Conservation (phyloP, 2,329 filamentous ascomycete genomes). For the Monosporascus sp. region DNA sequence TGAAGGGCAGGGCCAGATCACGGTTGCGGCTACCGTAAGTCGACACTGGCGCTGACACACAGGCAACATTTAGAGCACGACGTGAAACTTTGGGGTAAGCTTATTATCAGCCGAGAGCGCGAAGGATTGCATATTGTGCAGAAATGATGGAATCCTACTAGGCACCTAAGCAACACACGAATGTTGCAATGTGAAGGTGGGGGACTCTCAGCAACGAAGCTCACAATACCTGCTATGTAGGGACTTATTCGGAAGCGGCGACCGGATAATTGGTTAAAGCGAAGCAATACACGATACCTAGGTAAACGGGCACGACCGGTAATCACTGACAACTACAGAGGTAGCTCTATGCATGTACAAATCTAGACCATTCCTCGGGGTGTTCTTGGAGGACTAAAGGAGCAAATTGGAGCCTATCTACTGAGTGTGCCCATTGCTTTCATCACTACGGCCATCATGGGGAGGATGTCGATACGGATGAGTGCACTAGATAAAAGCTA, state of each 20-base stretch:
- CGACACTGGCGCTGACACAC: not conserved
- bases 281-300: not conserved
- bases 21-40: no score
- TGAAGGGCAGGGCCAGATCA: not conserved
- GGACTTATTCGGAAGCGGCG: not conserved
- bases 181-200: no score
- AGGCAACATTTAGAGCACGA: not conserved
- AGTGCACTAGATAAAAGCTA: no score
- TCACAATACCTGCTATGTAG: no score
- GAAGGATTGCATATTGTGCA: not conserved
- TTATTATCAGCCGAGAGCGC: not conserved
- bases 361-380: slow-evolving; percentile 12
- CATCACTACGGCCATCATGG: no score
- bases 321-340: no score
- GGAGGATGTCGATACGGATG: no score
- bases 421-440: no score
- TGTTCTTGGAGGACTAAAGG: slow-evolving; percentile 2
- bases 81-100: not conserved
- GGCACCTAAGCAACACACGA: not conserved
- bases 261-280: not conserved
- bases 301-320: not conserved
- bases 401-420: not conserved
- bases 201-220: no score
- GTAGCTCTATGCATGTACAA: no score
- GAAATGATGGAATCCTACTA: not conserved